Evolutionary conservation across 176 grass and related monocot genomes (phyloP), one percentile per base, ranked within the genome.

Genomic region (Chrysopogon serrulatus): DNA sequence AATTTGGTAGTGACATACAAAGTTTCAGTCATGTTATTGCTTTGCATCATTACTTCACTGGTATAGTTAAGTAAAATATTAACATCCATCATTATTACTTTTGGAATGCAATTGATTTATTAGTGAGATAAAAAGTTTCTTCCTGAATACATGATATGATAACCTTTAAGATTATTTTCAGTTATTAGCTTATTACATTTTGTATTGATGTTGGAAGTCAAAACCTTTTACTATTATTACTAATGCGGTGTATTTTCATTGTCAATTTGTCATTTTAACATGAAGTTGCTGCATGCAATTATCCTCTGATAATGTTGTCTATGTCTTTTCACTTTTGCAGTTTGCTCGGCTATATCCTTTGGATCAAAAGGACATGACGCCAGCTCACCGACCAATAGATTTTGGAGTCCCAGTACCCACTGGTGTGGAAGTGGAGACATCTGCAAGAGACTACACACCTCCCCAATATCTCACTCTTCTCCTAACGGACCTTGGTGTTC

Each of bases 351-450:
- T 92, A 43, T 95, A 95, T 68, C 93, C 90, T 28, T 83, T 95
- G 79, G 93, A 95, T 74, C 93, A 95, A 72, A 95, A 92, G 85
- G 93, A 95, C 87, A 84, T 95, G 72, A 87, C 87, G 19, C 90
- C 90, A 21, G 90, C 90, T 6, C 93, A 88, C 34, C 85, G 90
- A 6, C 85, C 93, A 5, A 95, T 95, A 45, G 87, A 92, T 79
- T 95, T 95, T 81, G 87, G 90, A 57, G 90, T 95, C 23, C 87
- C 87, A 6, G 42, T 88, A 78, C 90, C 93, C 2, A 54, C 65
- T 62, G 87, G 87, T 14, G 90, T 95, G 14, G 90, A 92, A 60
- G 90, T 95, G 1, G 93, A 95, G 79, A 95, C 78, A 33, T 95
- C 90, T 0, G 93, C 87, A 36, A 92, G 87, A 65, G 93, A 95